phyloP scores from a whole-genome alignment of 2,329 filamentous ascomycete genomes.

The Fusarium virguliforme region DNA sequence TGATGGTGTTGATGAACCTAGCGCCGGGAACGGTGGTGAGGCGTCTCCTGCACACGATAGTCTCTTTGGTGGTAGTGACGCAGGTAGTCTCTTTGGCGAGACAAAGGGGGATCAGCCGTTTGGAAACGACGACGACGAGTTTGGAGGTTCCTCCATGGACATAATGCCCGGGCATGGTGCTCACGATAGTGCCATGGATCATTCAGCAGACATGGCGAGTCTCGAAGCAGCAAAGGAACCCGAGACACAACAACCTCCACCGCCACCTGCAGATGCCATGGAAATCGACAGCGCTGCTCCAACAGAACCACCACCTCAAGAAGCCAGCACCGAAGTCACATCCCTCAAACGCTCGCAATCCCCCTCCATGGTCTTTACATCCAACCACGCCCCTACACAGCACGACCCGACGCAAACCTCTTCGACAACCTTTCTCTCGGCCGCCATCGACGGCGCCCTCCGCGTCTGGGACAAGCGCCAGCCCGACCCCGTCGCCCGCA shows the following conservation, averaged over 20 bases:
- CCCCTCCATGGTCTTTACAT: slow-evolving; percentile 54
- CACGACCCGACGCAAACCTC: slow-evolving; percentile 73
- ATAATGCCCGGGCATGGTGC: slow-evolving; percentile 61
- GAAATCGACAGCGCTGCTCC: slow-evolving; percentile 49
- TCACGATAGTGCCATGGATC: slow-evolving; percentile 60
- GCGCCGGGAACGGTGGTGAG: slow-evolving; percentile 53
- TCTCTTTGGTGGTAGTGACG: slow-evolving; percentile 84
- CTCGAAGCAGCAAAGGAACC: slow-evolving; percentile 50
- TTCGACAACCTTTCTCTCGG: slow-evolving; percentile 88
- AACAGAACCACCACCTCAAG: slow-evolving; percentile 21
- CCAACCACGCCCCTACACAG: slow-evolving; percentile 58
- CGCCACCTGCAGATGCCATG: slow-evolving; percentile 52
- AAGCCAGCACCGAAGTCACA: slow-evolving; percentile 19
- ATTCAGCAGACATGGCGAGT: slow-evolving; percentile 61
- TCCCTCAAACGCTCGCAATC: slow-evolving; percentile 46
- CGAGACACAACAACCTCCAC: slow-evolving; percentile 48
- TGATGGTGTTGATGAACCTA: slow-evolving; percentile 35
- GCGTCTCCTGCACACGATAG: slow-evolving; percentile 82
- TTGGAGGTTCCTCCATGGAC: slow-evolving; percentile 78
- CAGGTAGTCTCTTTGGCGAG: slow-evolving; percentile 91
- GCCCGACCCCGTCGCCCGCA: slow-evolving; percentile 82
- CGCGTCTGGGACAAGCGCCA: slow-evolving; percentile 94
- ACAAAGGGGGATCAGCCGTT: slow-evolving; percentile 74
- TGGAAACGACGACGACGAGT: slow-evolving; percentile 87
- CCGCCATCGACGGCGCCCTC: slow-evolving; percentile 88